A percentile compares a stretch with the other conserved stretches of the same genome.
Conservation (phyloP, 257 asterid genomes). For the Linderniella brevidens region DNA sequence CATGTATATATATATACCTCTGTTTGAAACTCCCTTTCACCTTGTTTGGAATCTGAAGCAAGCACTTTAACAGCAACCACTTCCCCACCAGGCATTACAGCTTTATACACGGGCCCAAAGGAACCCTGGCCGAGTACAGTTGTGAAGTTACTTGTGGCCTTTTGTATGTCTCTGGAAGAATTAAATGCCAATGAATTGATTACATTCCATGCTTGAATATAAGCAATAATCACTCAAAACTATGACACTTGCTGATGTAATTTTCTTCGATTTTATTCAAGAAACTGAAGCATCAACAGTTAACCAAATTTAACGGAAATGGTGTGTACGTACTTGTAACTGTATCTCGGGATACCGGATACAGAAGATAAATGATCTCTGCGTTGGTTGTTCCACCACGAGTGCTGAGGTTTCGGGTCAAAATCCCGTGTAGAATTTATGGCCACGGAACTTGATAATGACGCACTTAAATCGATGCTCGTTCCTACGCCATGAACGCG, state of each 20-base stretch:
- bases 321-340: constrained; percentile 55
- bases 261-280: background rate
- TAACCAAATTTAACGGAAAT: background rate
- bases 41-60: constrained; percentile 92
- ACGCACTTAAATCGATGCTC: constrained; percentile 52
- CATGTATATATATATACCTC: background rate
- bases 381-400: constrained; percentile 55
- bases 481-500: constrained; percentile 59
- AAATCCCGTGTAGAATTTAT: constrained; percentile 18
- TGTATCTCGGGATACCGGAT: constrained; percentile 69
- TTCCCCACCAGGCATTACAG: constrained; percentile 11
- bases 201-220: background rate
- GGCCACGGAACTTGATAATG: constrained; percentile 34
- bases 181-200: constrained; percentile 10
- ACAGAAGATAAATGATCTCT: constrained; percentile 47
- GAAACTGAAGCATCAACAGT: background rate
- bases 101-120: constrained; percentile 94
- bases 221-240: too few species aligned
- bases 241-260: too few species aligned
- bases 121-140: constrained; percentile 89
- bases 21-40: constrained; percentile 56
- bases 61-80: constrained; percentile 58
- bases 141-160: constrained; percentile 78
- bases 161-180: constrained; percentile 71
- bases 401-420: constrained; percentile 27